Conservation (phyloP, 768 basidiomycete genomes). For the Sarcomyxa edulis region DNA sequence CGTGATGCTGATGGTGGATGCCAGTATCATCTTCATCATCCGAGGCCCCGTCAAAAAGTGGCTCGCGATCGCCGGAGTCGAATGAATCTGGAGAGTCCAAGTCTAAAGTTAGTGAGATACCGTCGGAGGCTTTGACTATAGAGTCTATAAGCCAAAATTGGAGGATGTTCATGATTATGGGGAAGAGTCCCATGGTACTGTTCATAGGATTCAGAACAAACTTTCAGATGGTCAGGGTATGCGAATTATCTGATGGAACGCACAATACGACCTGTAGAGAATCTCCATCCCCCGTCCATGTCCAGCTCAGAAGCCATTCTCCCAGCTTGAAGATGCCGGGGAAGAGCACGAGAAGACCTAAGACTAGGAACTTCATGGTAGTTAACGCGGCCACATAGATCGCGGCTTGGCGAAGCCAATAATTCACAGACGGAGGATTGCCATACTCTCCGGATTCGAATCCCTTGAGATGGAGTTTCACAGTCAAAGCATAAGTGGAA, state of each 20-base stretch:
- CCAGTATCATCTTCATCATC: constrained; percentile 52
- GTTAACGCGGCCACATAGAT: constrained; percentile 80
- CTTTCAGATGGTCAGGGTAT: constrained; percentile 6
- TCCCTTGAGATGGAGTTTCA: constrained; percentile 62
- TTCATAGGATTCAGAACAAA: too few relatives aligned
- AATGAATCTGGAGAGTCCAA: constrained; percentile 29
- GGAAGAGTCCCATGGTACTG: constrained; percentile 90
- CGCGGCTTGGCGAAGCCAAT: constrained; percentile 73
- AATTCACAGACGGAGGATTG: constrained; percentile 65
- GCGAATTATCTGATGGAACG: constrained; percentile 22
- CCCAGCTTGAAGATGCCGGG: constrained; percentile 70
- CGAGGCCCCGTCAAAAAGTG: constrained; percentile 50
- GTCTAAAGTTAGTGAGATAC: constrained; percentile 31
- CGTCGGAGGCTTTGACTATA: constrained; percentile 72
- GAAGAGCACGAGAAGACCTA: constrained; percentile 65
- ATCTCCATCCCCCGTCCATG: constrained; percentile 54
- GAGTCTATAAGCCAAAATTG: constrained; percentile 97
- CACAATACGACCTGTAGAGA: constrained; percentile 77
- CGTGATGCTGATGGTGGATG: constrained; percentile 18
- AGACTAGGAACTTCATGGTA: constrained; percentile 89
- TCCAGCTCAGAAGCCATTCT: constrained; percentile 86
- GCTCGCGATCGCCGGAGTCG: constrained; percentile 47
- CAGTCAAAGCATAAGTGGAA: constrained; percentile 59
- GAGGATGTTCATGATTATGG: constrained; percentile 79
- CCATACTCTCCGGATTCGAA: constrained; percentile 90